Evolutionary conservation across 2,329 filamentous ascomycete genomes (phyloP).

Genomic region (Trichoderma arundinaceum): DNA sequence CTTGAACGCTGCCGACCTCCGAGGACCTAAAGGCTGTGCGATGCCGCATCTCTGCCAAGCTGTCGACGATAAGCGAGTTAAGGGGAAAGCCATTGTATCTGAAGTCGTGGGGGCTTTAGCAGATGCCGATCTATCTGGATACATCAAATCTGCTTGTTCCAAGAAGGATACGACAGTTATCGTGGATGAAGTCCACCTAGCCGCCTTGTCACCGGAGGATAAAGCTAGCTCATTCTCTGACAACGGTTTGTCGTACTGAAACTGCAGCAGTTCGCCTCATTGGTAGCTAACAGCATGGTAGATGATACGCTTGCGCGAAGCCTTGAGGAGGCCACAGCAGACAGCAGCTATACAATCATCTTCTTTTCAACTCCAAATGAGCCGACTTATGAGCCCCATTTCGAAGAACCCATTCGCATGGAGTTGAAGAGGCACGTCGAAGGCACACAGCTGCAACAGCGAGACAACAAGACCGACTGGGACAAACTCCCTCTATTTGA

Average conservation of each 20-base stretch:
- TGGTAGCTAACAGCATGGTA: slow-evolving; percentile 35
- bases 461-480: slow-evolving; percentile 48
- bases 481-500: slow-evolving; percentile 72
- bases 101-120: slow-evolving; percentile 62
- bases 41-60: slow-evolving; percentile 58
- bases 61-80: slow-evolving; percentile 44
- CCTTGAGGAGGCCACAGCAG: slow-evolving; percentile 47
- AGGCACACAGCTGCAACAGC: slow-evolving; percentile 41
- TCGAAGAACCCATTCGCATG: slow-evolving; percentile 67
- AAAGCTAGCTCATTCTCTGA: slow-evolving; percentile 54
- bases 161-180: slow-evolving; percentile 45
- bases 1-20: slow-evolving; percentile 72
- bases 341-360: slow-evolving; percentile 72
- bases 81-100: slow-evolving; percentile 55
- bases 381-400: slow-evolving; percentile 68
- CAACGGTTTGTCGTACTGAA: slow-evolving; percentile 46
- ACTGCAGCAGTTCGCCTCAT: not conserved
- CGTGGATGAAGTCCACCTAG: slow-evolving; percentile 51
- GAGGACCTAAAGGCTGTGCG: slow-evolving; percentile 55
- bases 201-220: slow-evolving; percentile 47
- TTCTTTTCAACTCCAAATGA: slow-evolving; percentile 69
- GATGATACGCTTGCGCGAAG: slow-evolving; percentile 59
- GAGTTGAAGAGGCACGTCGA: slow-evolving; percentile 71
- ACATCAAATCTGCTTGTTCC: slow-evolving; percentile 56
- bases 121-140: slow-evolving; percentile 48